Percentiles rank a stretch among this genome's conserved stretches.
These are phyloP conservation scores for Pyrenophora teres DNA, from an alignment of 2,329 filamentous ascomycete genomes.

Conservation along the genomic window DNA sequence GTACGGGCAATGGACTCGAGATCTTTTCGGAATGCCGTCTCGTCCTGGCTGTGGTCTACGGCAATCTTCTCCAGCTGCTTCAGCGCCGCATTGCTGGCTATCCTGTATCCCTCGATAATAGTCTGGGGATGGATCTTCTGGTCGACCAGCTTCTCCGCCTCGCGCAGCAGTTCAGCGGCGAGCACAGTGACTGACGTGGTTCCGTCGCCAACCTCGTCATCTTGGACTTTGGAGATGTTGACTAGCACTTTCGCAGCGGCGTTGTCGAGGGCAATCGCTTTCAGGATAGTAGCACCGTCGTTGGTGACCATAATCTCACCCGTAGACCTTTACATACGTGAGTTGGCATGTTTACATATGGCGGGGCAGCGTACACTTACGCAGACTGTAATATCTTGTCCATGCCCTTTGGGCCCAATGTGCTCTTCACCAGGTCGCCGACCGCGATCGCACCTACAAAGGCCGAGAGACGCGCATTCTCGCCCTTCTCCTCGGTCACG, in stretches of 20 bases:
- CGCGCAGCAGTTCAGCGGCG: conserved; percentile 90
- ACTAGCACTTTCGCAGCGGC: conserved; percentile 97
- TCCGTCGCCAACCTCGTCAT: conserved; percentile 97
- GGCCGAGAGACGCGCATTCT: conserved; percentile 97
- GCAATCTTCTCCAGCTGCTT: conserved; percentile 81
- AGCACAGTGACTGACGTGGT: conserved; percentile 98
- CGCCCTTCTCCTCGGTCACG: conserved; percentile 96
- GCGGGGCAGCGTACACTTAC: conserved; percentile 58
- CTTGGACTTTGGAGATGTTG: conserved; percentile 99
- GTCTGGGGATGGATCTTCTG: conserved; percentile 99
- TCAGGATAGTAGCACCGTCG: conserved; percentile 96
- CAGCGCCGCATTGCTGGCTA: conserved; percentile 89
- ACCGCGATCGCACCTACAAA: conserved; percentile 98
- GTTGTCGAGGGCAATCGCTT: conserved; percentile 97
- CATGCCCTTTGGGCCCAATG: conserved; percentile 96
- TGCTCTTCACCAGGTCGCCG: conserved; percentile 96
- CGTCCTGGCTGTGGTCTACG: conserved; percentile 85
- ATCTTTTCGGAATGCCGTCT: conserved; percentile 85
- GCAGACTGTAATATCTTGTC: conserved; percentile 97
- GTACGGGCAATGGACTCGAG: conserved; percentile 89
- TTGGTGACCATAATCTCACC: conserved; percentile 98
- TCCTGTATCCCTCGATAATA: conserved; percentile 98
- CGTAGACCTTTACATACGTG: conserved; percentile 69
- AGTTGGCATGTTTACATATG: conserved; percentile 22
- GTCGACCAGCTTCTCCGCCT: conserved; percentile 95